phyloP scores from a whole-genome alignment of 2,329 filamentous ascomycete genomes.

The Ambrosiella xylebori region DNA sequence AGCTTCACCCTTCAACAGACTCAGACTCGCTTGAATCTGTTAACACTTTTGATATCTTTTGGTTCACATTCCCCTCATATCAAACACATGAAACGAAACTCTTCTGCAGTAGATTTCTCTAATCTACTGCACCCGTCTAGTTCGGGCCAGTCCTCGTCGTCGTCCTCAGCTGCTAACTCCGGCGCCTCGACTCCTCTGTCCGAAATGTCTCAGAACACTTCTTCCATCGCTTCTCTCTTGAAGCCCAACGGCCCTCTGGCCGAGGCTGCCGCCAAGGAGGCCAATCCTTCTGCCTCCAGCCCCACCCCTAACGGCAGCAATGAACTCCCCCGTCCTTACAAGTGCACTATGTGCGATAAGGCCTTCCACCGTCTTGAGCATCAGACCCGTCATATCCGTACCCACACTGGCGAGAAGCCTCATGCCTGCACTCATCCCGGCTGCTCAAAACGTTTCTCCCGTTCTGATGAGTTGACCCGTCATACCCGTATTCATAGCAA shows the following conservation, averaged over 20 bases:
- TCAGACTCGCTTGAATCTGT: not conserved
- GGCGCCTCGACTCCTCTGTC: constrained; percentile 10
- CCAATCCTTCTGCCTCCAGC: constrained; percentile 29
- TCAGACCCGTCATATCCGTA: constrained; percentile 79
- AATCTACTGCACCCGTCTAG: constrained; percentile 49
- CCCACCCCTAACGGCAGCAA: constrained; percentile 18
- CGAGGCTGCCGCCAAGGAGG: constrained; percentile 20
- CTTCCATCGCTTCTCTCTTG: constrained; percentile 23
- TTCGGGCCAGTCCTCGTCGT: constrained; percentile 7
- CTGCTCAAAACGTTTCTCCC: constrained; percentile 92
- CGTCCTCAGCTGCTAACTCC: constrained; percentile 10
- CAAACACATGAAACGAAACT: constrained; percentile 58
- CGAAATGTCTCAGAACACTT: constrained; percentile 10
- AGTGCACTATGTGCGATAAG: constrained; percentile 95
- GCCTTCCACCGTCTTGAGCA: constrained; percentile 97
- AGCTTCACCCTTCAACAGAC: not conserved
- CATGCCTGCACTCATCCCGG: constrained; percentile 90
- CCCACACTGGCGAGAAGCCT: constrained; percentile 95
- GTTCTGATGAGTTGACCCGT: constrained; percentile 88
- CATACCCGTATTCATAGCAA: constrained; percentile 99
- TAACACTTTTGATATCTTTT: not conserved
- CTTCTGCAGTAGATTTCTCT: constrained; percentile 57
- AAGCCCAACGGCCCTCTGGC: constrained; percentile 42
- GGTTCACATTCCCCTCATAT: not conserved
- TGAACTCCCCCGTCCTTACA: constrained; percentile 90